phyloP scores from a whole-genome alignment of 1,284 basidiomycete species.

The Trichosporon coremiiforme region DNA sequence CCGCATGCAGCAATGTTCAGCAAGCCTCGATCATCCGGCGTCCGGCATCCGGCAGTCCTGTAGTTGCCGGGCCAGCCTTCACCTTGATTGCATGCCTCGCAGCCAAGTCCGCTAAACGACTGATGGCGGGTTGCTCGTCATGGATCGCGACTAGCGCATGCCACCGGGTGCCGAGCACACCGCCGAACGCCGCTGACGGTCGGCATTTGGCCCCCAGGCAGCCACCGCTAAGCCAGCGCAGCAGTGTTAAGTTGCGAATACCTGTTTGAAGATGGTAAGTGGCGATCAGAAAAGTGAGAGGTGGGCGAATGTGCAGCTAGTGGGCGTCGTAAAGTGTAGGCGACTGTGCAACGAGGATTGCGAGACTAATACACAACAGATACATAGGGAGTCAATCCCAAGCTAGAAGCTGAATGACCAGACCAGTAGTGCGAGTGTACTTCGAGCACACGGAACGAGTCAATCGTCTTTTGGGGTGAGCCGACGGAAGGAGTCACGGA shows the following conservation, averaged over 20 bases:
- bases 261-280: no score
- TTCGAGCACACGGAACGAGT: constrained; percentile 8
- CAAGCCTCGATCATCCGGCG: constrained; percentile 7
- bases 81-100: background rate
- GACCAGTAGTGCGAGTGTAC: constrained; percentile 6
- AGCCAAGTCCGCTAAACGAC: background rate
- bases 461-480: constrained; percentile 2
- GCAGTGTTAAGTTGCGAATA: no score
- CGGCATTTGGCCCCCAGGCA: no score
- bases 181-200: background rate
- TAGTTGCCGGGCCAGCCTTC: background rate
- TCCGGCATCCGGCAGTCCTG: background rate
- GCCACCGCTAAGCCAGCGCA: no score
- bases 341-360: background rate
- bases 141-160: background rate
- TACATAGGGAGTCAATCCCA: constrained; percentile 14
- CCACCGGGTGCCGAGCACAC: background rate
- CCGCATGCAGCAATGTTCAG: background rate
- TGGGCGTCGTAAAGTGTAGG: no score
- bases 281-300: no score
- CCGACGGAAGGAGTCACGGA: background rate
- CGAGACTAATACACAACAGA: background rate
- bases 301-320: background rate
- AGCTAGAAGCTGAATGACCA: background rate
- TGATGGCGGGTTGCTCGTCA: background rate